Evolutionary conservation across 2,329 filamentous ascomycete species (phyloP), one percentile per base, ranked within the genome.

Genomic region (Sclerotinia glacialis): DNA sequence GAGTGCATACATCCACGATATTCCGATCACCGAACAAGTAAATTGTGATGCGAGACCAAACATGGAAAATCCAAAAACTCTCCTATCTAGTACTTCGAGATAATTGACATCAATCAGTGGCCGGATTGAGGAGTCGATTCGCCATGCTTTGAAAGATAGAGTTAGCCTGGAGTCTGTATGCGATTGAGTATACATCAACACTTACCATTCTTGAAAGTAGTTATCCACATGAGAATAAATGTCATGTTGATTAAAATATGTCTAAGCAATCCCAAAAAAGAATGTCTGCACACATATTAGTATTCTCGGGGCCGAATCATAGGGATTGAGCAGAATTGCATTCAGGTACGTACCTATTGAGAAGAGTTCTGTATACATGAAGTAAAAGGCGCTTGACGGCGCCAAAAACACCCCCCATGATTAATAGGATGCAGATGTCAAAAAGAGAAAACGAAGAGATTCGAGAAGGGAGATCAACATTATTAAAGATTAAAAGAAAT

Each of bases 201-300:
- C 54, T 58, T 67, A 74, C 73, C 73, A 60, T 74, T 74, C 46
- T 74, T 74, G 60, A 74, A 74, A 31, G 73, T 74, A 23, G 72
- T 73, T 23, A 74, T 74, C 72, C 72, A 74, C 9, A 71, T 66
- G 2, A 74, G 66, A 64, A 74, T 73, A 55, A 72, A 74, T 18
- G 68, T 71, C 70, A 74, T 70, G 55, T 74, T 74, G 50, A 71
- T 72, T 18, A 73, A 59, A 49, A 74, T 72, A 62, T 74, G 73
- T 67, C 70, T 68, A 26, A 74, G 70, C 23, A 74, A 65, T 16
- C 72, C 71, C 46, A 73, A 67, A 59, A 74, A 71, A 16, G 72
- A 73, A 67, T 73, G 71, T 73, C 73, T 74, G 53, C 23, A 63
- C 44, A 37, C 21, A 34, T 34, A 34, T 60, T 16, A 60, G 56